phyloP scores from a whole-genome alignment of 495 filamentous ascomycete genomes.

The Penicillium manginii region DNA sequence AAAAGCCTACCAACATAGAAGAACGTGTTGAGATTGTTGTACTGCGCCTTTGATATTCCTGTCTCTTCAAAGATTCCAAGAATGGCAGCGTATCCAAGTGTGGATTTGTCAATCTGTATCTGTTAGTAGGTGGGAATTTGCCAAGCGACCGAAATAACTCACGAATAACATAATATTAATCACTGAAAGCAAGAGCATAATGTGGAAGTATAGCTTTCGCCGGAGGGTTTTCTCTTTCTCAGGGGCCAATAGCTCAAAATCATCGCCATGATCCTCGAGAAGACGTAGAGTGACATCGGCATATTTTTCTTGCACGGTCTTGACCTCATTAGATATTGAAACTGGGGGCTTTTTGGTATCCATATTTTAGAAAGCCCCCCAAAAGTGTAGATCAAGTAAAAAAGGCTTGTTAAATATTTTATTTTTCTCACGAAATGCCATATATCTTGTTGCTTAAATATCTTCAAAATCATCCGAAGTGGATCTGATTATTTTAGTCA shows the following conservation, averaged over 20 bases:
- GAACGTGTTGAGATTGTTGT: conserved; percentile 28
- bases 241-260: conserved; percentile 14
- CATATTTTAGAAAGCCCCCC: neutral
- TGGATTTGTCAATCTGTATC: conserved; percentile 28
- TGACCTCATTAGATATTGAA: neutral
- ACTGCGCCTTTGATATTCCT: conserved; percentile 20
- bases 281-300: conserved; percentile 29
- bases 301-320: conserved; percentile 5
- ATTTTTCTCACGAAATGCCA: neutral
- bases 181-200: neutral
- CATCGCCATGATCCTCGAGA: conserved; percentile 25
- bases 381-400: too few species aligned
- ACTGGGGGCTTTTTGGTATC: neutral
- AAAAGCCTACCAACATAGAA: conserved; percentile 30
- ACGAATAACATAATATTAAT: neutral
- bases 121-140: neutral
- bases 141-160: neutral
- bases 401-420: neutral
- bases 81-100: conserved; percentile 26
- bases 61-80: conserved; percentile 31
- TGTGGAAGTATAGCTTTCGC: neutral
- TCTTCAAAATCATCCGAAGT: neutral
- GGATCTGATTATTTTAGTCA: neutral
- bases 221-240: conserved; percentile 22
- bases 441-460: neutral